A percentile compares a stretch with the other conserved stretches of the same genome.
Evolutionary conservation across 805 yeast genomes (phyloP).

Genomic region (Candida berthetii): DNA sequence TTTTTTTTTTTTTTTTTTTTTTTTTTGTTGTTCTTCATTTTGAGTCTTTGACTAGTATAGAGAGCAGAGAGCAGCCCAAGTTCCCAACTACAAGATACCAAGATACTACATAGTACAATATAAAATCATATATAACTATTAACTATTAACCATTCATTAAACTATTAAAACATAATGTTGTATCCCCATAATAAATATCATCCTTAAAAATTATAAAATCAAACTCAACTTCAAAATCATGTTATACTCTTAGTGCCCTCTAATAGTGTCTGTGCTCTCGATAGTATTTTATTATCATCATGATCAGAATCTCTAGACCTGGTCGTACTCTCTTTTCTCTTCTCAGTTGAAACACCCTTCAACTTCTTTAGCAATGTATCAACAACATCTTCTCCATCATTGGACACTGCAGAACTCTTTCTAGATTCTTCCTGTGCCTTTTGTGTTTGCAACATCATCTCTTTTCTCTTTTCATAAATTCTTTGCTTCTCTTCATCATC

Average conservation of each 20-base stretch:
- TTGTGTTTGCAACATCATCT: constrained; percentile 29
- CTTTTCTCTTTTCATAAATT: constrained; percentile 70
- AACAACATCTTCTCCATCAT: constrained; percentile 46
- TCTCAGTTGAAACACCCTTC: constrained; percentile 66
- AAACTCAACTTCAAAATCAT: too few relatives aligned
- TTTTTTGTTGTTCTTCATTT: too few relatives aligned
- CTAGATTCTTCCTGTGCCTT: constrained; percentile 9
- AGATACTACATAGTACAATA: too few relatives aligned
- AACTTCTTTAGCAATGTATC: constrained; percentile 81
- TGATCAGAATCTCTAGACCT: constrained; percentile 1
- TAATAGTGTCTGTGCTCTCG: constrained; percentile 20
- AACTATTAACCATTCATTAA: not conserved
- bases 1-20: too few relatives aligned
- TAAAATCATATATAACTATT: too few relatives aligned
- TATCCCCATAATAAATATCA: not conserved
- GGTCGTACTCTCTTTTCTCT: constrained; percentile 15
- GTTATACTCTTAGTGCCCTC: constrained; percentile 15
- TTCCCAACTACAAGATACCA: too few relatives aligned
- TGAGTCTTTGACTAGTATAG: too few relatives aligned
- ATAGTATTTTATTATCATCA: constrained; percentile 4
- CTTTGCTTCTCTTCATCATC: constrained; percentile 78
- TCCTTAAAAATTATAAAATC: not conserved
- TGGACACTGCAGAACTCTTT: constrained; percentile 7
- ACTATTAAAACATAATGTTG: too few relatives aligned
- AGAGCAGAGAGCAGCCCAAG: too few relatives aligned